phyloP scores from a whole-genome alignment of 2,329 filamentous ascomycete species.

The Colletotrichum sp. region DNA sequence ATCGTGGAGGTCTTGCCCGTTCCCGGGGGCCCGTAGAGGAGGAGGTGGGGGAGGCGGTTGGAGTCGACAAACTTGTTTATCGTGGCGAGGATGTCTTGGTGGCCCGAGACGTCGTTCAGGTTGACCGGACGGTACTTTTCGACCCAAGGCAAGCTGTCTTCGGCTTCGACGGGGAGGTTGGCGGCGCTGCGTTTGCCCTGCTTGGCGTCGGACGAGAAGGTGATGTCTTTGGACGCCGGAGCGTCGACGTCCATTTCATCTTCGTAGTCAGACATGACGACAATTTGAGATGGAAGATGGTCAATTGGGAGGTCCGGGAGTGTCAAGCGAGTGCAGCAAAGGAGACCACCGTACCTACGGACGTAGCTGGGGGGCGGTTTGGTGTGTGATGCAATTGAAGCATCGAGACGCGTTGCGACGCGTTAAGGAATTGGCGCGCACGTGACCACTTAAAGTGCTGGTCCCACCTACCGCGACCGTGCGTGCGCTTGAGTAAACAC shows the following conservation, averaged over 20 bases:
- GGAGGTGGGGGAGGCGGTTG: slow-evolving; percentile 91
- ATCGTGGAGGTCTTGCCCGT: slow-evolving; percentile 98
- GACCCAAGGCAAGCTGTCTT: slow-evolving; percentile 95
- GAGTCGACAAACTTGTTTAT: slow-evolving; percentile 98
- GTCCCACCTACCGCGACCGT: not conserved
- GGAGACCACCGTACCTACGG: not conserved
- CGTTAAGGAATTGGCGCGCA: not conserved
- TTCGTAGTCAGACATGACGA: slow-evolving; percentile 62
- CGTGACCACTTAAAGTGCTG: slow-evolving; percentile 7
- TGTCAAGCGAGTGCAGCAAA: not conserved
- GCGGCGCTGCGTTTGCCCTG: slow-evolving; percentile 94
- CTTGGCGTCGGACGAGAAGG: slow-evolving; percentile 76
- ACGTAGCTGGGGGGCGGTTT: not conserved
- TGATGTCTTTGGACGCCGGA: slow-evolving; percentile 53
- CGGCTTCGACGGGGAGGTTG: slow-evolving; percentile 91
- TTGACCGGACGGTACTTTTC: slow-evolving; percentile 95
- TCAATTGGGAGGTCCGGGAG: not conserved
- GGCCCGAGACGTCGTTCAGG: slow-evolving; percentile 90
- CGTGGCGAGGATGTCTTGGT: slow-evolving; percentile 95
- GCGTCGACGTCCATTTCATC: slow-evolving; percentile 68
- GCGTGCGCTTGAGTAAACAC: not conserved
- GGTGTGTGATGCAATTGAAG: not conserved
- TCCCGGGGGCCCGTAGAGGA: slow-evolving; percentile 94
- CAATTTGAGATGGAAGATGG: not conserved
- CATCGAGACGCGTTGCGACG: slow-evolving; percentile 18